Evolutionary conservation across 805 yeast species (phyloP).

Genomic region (Pichia scutulata): DNA sequence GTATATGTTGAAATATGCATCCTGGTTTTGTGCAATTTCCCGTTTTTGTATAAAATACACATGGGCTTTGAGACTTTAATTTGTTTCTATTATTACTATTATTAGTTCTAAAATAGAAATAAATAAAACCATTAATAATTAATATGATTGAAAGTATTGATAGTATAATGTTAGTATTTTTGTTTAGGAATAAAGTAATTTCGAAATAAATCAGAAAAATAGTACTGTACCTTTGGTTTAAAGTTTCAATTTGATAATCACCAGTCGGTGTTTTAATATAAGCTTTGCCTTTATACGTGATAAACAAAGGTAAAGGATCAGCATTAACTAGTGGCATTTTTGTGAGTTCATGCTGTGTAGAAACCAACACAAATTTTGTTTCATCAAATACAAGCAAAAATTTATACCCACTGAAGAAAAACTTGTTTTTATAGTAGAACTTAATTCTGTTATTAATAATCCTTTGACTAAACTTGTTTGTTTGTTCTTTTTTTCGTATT

Average conservation of each 20-base stretch:
- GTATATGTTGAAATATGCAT: slow-evolving; percentile 51
- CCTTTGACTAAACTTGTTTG: neutral
- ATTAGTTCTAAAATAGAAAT: neutral
- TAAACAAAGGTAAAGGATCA: slow-evolving; percentile 15
- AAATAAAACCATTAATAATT: neutral
- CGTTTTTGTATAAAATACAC: slow-evolving; percentile 29
- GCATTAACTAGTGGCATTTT: slow-evolving; percentile 12
- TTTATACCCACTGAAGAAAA: slow-evolving; percentile 32
- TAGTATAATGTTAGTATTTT: neutral
- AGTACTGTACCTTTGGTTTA: slow-evolving; percentile 1
- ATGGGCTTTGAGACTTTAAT: neutral
- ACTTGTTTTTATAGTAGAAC: slow-evolving; percentile 40
- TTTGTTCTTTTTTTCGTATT: neutral
- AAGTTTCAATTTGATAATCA: slow-evolving; percentile 14
- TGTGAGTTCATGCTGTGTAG: slow-evolving; percentile 15
- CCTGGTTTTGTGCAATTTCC: slow-evolving; percentile 44
- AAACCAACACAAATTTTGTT: slow-evolving; percentile 33
- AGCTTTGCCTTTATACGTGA: slow-evolving; percentile 11
- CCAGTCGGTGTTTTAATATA: slow-evolving; percentile 20
- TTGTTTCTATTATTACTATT: neutral
- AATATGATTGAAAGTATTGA: neutral
- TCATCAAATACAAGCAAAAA: slow-evolving; percentile 39
- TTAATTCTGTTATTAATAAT: slow-evolving; percentile 28
- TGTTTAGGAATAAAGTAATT: too few species aligned
- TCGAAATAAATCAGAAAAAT: neutral